These are phyloP conservation scores for Scedosporium minutisporum DNA, from an alignment of 2,329 filamentous ascomycete genomes.

Conservation along the genomic window DNA sequence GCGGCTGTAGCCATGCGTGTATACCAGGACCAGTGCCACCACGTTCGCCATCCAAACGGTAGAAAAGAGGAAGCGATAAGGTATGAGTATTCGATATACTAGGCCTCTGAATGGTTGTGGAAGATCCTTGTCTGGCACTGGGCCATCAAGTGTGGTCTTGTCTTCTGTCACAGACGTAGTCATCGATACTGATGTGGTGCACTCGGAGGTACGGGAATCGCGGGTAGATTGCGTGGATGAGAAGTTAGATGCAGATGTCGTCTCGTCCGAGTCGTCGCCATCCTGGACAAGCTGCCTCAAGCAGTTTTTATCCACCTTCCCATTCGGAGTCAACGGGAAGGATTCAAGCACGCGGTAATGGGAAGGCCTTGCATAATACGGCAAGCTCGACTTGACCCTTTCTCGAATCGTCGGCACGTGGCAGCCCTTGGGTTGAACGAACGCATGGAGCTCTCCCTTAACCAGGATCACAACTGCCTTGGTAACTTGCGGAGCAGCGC, in stretches of 20 bases:
- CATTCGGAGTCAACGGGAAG: slow-evolving; percentile 43
- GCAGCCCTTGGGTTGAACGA: slow-evolving; percentile 29
- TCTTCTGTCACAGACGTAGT: slow-evolving; percentile 13
- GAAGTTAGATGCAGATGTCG: background rate
- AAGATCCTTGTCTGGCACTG: slow-evolving; percentile 31
- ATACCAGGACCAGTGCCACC: slow-evolving; percentile 33
- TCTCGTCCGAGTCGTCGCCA: slow-evolving; percentile 17
- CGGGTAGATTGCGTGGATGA: background rate
- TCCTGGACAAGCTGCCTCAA: slow-evolving; percentile 25
- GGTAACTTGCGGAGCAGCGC: slow-evolving; percentile 32
- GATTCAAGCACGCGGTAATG: slow-evolving; percentile 30
- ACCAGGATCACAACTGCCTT: slow-evolving; percentile 38
- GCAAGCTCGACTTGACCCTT: slow-evolving; percentile 32
- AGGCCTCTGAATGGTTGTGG: slow-evolving; percentile 28
- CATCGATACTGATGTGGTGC: background rate
- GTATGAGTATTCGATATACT: slow-evolving; percentile 36
- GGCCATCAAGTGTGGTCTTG: slow-evolving; percentile 19
- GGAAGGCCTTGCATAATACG: slow-evolving; percentile 46
- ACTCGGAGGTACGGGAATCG: background rate
- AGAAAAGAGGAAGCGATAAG: slow-evolving; percentile 48
- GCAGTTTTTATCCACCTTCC: slow-evolving; percentile 44
- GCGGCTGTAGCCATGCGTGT: slow-evolving; percentile 22
- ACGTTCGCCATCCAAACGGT: slow-evolving; percentile 41
- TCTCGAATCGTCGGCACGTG: slow-evolving; percentile 26
- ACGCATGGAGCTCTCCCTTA: slow-evolving; percentile 38